Percentiles rank a stretch among this genome's conserved stretches.
These are phyloP conservation scores for Malbranchea cinnamomea DNA, from an alignment of 2,329 filamentous ascomycete species.

Conservation along the genomic window DNA sequence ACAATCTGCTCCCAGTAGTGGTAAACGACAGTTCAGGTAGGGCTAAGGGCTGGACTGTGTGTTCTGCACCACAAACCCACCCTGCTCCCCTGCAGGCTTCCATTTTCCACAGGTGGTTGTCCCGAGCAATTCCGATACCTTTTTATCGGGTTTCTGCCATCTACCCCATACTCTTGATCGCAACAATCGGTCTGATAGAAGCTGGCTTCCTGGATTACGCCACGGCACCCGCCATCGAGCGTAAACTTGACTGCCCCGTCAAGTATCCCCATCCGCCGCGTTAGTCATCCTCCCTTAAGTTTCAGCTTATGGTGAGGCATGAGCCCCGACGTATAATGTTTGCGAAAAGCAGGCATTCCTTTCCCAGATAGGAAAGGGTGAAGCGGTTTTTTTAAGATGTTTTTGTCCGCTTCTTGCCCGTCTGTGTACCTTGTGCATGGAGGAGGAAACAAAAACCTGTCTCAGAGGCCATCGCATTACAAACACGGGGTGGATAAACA, in stretches of 20 bases:
- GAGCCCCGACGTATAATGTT: slow-evolving; percentile 37
- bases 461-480: slow-evolving; percentile 70
- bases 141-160: slow-evolving; percentile 26
- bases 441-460: slow-evolving; percentile 93
- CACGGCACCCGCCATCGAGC: slow-evolving; percentile 38
- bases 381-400: slow-evolving; percentile 91
- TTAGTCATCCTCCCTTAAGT: slow-evolving; percentile 48
- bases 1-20: slow-evolving; percentile 11
- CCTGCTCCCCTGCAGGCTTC: slow-evolving; percentile 38
- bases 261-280: slow-evolving; percentile 45
- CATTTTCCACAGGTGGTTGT: slow-evolving; percentile 27
- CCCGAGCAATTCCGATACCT: no score
- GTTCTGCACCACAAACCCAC: no score
- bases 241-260: slow-evolving; percentile 26
- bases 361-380: slow-evolving; percentile 26
- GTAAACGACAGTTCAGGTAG: not conserved
- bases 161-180: slow-evolving; percentile 17
- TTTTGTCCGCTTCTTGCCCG: slow-evolving; percentile 65
- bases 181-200: slow-evolving; percentile 11
- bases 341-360: slow-evolving; percentile 17
- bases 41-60: not conserved
- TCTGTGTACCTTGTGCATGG: slow-evolving; percentile 19
- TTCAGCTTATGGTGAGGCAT: slow-evolving; percentile 33
- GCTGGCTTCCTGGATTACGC: slow-evolving; percentile 34
- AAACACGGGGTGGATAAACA: slow-evolving; percentile 70